Percentiles rank a stretch among this genome's conserved stretches.
phyloP scores from a whole-genome alignment of 176 grass and related monocot genomes.

The Bonia amplexicaulis region DNA sequence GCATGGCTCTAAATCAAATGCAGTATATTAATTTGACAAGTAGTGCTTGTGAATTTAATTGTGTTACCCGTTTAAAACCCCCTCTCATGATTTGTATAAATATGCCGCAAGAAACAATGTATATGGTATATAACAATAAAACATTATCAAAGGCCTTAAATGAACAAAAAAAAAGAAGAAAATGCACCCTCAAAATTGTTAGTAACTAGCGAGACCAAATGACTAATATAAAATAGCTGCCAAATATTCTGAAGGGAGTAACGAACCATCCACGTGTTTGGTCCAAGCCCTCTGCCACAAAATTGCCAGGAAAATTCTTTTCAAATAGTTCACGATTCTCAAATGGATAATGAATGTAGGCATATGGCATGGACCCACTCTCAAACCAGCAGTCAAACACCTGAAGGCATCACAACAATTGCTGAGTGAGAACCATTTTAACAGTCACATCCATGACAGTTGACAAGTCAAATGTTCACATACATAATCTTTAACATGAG shows the following conservation, averaged over 20 bases:
- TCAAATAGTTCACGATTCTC: conserved; percentile 95
- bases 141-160: neutral
- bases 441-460: neutral
- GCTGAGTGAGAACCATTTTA: conserved; percentile 19
- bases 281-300: conserved; percentile 95
- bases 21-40: neutral
- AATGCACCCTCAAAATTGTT: conserved; percentile 1
- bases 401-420: conserved; percentile 40
- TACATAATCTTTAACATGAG: neutral
- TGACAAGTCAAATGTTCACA: neutral
- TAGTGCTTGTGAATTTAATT: neutral
- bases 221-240: neutral
- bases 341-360: conserved; percentile 98
- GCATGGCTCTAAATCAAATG: neutral
- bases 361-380: conserved; percentile 98
- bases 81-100: neutral
- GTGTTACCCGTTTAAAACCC: neutral
- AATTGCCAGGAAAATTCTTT: conserved; percentile 96
- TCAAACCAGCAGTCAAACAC: conserved; percentile 99
- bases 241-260: conserved; percentile 22
- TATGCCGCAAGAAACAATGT: neutral
- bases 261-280: conserved; percentile 97
- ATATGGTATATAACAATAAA: neutral
- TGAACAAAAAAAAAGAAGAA: neutral
- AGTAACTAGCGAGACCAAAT: neutral